Base-by-base conservation (phyloP, 164 flowering plant species). In the Aristolochia contorta region DNA sequence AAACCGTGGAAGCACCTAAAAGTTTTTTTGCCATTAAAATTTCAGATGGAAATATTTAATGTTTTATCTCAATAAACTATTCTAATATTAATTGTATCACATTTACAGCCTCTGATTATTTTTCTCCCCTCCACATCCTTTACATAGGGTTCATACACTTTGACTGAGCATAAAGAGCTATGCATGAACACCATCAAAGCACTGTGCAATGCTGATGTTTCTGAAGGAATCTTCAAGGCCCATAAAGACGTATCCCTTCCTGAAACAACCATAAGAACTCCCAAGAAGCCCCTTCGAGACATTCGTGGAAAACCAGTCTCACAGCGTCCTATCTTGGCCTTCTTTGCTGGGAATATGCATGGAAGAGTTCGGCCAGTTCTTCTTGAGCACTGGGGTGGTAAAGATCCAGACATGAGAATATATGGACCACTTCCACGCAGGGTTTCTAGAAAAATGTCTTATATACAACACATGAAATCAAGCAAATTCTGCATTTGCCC, bases 291-390 rank as follows among this genome's bases (percentile, higher is more conserved):
- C 19, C 68, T 65, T 13, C 50, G 65, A 69, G 56, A 69, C 21
- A 37, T 65, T 25, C 68, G 72, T 10, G 72, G 72, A 27, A 69
- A 60, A 56, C 67, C 61, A 33, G 52, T 69, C 37, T 65, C 69
- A 54, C 65, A 55, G 25, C 60, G 69, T 14, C 25, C 68, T 7
- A 65, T 69, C 27, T 61, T 69, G 15, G 62, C 72, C 14, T 69
- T 69, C 62, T 69, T 69, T 65, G 72, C 72, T 15, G 72, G 72
- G 57, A 60, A 69, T 30, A 64, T 69, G 68, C 72, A 69, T 60
- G 72, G 72, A 16, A 47, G 65, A 13, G 72, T 69, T 49, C 51
- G 72, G 12, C 72, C 72, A 14, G 51, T 37, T 19, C 53, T 15
- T 6, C 62, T 45, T 56, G 16, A 65, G 20, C 21, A 62, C 41